phyloP scores from a whole-genome alignment of 2,329 filamentous ascomycete genomes.

The Pseudogymnoascus destructans region DNA sequence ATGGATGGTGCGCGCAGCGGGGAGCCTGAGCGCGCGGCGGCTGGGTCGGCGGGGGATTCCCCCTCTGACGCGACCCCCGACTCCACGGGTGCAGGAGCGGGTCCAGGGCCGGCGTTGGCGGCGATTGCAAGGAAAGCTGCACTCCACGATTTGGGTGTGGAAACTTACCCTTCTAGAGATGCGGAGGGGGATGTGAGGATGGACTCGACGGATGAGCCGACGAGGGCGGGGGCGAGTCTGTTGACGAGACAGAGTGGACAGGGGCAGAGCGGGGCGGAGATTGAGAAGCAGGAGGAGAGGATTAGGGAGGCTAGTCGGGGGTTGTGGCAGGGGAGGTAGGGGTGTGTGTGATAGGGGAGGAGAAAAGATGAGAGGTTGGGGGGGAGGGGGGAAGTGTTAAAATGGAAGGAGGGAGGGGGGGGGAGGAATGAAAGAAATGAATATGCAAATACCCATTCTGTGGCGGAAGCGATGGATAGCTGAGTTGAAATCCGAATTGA shows the following conservation, averaged over 20 bases:
- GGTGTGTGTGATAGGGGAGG: background rate
- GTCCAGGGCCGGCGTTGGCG: background rate
- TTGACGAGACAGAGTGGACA: slow-evolving; percentile 22
- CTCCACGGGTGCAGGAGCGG: background rate
- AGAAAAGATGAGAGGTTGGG: background rate
- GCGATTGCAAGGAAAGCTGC: background rate
- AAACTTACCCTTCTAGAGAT: slow-evolving; percentile 4
- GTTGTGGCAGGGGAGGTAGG: slow-evolving; percentile 34
- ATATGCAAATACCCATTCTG: background rate
- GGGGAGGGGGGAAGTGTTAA: background rate
- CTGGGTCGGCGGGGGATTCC: slow-evolving; percentile 10
- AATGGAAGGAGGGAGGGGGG: background rate
- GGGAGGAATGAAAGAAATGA: background rate
- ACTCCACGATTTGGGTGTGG: background rate
- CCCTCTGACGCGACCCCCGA: background rate
- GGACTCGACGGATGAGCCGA: background rate
- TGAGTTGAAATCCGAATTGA: too few relatives aligned
- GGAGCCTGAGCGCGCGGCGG: slow-evolving; percentile 34
- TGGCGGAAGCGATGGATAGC: background rate
- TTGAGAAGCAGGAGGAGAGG: slow-evolving; percentile 34
- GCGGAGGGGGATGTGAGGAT: slow-evolving; percentile 17
- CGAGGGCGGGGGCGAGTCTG: slow-evolving; percentile 5
- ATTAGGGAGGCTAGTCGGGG: slow-evolving; percentile 52
- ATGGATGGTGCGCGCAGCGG: slow-evolving; percentile 47
- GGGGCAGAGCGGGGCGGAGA: slow-evolving; percentile 26